Evolutionary conservation across 2,329 filamentous ascomycete genomes (phyloP).

Genomic region (Aureobasidium sp.): DNA sequence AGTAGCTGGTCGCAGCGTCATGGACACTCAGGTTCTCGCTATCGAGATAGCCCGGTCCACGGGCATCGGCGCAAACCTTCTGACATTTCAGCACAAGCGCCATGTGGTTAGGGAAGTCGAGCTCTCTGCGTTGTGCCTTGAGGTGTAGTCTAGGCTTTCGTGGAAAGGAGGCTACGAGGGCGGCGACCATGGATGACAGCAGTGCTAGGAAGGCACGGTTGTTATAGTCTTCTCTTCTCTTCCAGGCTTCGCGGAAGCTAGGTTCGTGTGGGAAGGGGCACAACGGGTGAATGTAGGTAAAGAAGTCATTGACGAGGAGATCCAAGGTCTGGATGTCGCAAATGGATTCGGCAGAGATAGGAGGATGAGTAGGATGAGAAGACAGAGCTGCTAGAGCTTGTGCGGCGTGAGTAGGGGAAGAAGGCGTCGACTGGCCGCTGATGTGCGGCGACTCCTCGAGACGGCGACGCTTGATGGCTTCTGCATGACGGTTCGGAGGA

Average conservation of each 20-base stretch:
- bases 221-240: slow-evolving; percentile 57
- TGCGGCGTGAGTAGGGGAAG: slow-evolving; percentile 48
- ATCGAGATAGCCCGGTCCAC: slow-evolving; percentile 54
- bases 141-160: slow-evolving; percentile 63
- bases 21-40: slow-evolving; percentile 49
- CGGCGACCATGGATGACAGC: slow-evolving; percentile 66
- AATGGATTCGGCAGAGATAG: slow-evolving; percentile 58
- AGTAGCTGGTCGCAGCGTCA: slow-evolving; percentile 68
- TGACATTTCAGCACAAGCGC: slow-evolving; percentile 65
- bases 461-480: slow-evolving; percentile 57
- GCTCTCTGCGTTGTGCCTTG: slow-evolving; percentile 57
- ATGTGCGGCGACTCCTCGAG: slow-evolving; percentile 40
- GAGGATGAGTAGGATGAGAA: slow-evolving; percentile 33
- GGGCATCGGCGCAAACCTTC: slow-evolving; percentile 59
- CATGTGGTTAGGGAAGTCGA: slow-evolving; percentile 61
- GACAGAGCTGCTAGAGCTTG: slow-evolving; percentile 46
- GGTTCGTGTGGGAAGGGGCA: slow-evolving; percentile 73
- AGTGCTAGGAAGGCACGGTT: slow-evolving; percentile 63
- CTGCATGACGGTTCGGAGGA: slow-evolving; percentile 60
- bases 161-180: slow-evolving; percentile 69
- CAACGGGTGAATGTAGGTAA: slow-evolving; percentile 72
- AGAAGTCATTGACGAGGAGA: slow-evolving; percentile 71
- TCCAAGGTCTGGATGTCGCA: slow-evolving; percentile 62
- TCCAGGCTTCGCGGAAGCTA: slow-evolving; percentile 64
- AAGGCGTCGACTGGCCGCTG: slow-evolving; percentile 38